These are phyloP conservation scores for Trichoderma sp. DNA, from an alignment of 2,329 filamentous ascomycete genomes.

Conservation along the genomic window DNA sequence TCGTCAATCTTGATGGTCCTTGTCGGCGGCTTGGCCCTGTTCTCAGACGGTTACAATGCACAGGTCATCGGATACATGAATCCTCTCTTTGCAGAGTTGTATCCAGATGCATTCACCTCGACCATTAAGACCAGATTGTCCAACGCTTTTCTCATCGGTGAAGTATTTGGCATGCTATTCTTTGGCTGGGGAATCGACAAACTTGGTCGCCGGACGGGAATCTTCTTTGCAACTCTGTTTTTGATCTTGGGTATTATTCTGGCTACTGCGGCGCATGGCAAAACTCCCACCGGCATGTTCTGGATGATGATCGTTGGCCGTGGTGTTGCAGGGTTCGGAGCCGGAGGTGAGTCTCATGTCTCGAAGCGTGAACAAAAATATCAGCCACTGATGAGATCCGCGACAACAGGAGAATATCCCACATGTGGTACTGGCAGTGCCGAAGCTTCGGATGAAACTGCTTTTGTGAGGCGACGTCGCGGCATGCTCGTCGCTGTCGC, in stretches of 20 bases:
- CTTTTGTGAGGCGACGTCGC: constrained; percentile 27
- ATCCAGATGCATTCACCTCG: constrained; percentile 34
- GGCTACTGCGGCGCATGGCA: constrained; percentile 43
- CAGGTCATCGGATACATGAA: constrained; percentile 37
- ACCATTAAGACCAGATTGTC: constrained; percentile 39
- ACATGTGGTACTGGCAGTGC: constrained; percentile 30
- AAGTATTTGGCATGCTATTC: constrained; percentile 42
- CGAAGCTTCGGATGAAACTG: constrained; percentile 32
- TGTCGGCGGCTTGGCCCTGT: constrained; percentile 32
- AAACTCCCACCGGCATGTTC: constrained; percentile 45
- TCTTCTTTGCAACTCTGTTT: constrained; percentile 45
- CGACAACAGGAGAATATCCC: constrained; percentile 30
- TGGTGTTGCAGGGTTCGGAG: constrained; percentile 47
- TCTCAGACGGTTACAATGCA: constrained; percentile 38
- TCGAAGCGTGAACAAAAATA: background rate
- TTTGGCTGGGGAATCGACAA: constrained; percentile 45
- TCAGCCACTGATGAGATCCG: background rate
- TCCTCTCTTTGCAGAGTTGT: constrained; percentile 32
- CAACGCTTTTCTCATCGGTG: constrained; percentile 41
- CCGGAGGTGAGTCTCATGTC: constrained; percentile 26
- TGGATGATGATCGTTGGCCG: constrained; percentile 51
- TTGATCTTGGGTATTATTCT: constrained; percentile 47
- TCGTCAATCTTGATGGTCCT: constrained; percentile 24
- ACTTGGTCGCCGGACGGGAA: constrained; percentile 45
- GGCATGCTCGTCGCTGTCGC: constrained; percentile 39